Evolutionary conservation across 352 stramenopile species (phyloP), one percentile per base, ranked within the genome.

Genomic region (Phytopythium delawarense): DNA sequence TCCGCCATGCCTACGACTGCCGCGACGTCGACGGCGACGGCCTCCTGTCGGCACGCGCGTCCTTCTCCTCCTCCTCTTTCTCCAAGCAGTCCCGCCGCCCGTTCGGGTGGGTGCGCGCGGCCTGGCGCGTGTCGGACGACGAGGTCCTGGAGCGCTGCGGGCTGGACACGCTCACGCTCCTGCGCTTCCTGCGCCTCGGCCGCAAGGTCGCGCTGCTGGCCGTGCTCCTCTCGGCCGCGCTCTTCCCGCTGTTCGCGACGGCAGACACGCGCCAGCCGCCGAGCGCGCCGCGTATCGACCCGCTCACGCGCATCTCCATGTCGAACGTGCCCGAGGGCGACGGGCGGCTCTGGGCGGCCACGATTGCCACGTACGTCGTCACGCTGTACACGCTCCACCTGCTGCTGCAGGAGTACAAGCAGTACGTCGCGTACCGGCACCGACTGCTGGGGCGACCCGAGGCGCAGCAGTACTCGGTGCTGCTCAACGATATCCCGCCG

Each of bases 211-310:
- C 85, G 51, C 62, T 91, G n/a, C 58, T 89, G 28, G 80, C 65
- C 11, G 63, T 94, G 30, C 54, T n/a, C 20, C 77, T 87, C 40
- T 92, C 82, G 0, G 71, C 50, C 2, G 63, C 74, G 58, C 70
- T 94, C 18, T 89, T 94, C 54, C 83, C 85, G 15, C 60, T 94
- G 42, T 94, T 88, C 42, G 82, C 79, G 39, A 90, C 82, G 11
- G 79, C 79, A 20, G 61, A 52, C 11, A 52, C 66, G 13, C 63
- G 61, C 16, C 46, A 44, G 7, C 58, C 52, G 15, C 74, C 62
- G 6, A 71, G 34, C 53, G 57, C 46, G 25, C 56, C 60, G 7
- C 30, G 45, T 4, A 68, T 86, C 39, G 85, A 94, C 45, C 71
- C 78, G 16, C 58, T 94, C 32, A 73, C 75, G 44, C 67, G 69